These are phyloP conservation scores for Ogataea hybrid DNA, from an alignment of 1,139 yeast genomes.

Conservation along the genomic window DNA sequence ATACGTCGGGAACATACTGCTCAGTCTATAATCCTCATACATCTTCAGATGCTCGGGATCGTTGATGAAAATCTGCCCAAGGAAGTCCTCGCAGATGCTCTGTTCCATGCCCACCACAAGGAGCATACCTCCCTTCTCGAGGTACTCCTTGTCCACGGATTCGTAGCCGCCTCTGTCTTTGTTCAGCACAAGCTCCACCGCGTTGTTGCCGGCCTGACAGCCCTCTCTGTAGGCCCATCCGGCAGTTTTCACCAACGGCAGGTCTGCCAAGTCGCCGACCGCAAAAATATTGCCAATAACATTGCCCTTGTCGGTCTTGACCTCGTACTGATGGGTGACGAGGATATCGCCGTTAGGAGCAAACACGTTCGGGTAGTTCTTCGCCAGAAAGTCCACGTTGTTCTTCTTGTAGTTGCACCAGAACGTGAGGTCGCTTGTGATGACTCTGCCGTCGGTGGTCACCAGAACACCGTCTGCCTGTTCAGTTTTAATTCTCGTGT, in stretches of 20 bases:
- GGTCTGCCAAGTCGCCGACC: conserved; percentile 24
- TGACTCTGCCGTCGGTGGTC: conserved; percentile 12
- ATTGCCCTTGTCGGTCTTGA: conserved; percentile 2
- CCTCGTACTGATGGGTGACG: conserved; percentile 6
- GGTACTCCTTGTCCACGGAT: neutral
- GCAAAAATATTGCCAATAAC: conserved; percentile 20
- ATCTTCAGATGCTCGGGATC: conserved; percentile 11
- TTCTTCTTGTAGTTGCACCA: conserved; percentile 21
- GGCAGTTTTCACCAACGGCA: conserved; percentile 25
- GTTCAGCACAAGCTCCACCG: conserved; percentile 2
- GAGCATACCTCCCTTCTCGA: conserved; percentile 9
- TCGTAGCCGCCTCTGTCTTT: conserved; percentile 17
- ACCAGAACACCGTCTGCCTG: conserved; percentile 6
- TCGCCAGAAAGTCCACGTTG: conserved; percentile 9
- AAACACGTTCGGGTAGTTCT: conserved; percentile 6
- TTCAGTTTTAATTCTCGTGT: conserved; percentile 15
- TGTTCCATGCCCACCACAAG: conserved; percentile 13
- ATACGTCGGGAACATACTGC: conserved; percentile 5
- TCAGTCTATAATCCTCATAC: conserved; percentile 29
- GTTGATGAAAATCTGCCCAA: conserved; percentile 8
- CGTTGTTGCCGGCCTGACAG: conserved; percentile 17
- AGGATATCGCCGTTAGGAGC: conserved; percentile 9
- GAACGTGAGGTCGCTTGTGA: conserved; percentile 15
- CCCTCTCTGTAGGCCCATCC: conserved; percentile 26
- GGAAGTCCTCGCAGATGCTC: conserved; percentile 10